Evolutionary conservation across 2,329 filamentous ascomycete genomes (phyloP).

Genomic region (Epichloe elymi): DNA sequence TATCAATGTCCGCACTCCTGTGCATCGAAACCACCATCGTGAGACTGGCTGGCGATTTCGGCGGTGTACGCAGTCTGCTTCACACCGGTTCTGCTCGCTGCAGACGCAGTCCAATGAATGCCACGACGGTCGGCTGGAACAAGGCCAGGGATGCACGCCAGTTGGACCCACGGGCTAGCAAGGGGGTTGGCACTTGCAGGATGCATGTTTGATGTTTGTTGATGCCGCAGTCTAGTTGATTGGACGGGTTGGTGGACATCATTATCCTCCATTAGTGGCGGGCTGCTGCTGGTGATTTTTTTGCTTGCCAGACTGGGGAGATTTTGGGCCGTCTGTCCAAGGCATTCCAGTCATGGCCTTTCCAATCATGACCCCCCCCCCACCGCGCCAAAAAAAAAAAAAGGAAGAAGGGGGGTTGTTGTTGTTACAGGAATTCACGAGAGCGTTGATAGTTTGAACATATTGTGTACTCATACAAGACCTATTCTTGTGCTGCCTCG

Average conservation of each 20-base stretch:
- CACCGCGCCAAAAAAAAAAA: too few relatives aligned
- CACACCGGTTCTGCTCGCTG: not conserved
- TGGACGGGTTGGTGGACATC: not conserved
- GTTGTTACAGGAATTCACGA: too few relatives aligned
- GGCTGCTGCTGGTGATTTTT: too few relatives aligned
- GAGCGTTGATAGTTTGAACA: not conserved
- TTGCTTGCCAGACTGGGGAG: too few relatives aligned
- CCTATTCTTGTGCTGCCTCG: conserved; percentile 11
- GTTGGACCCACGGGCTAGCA: conserved; percentile 5
- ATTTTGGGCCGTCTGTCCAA: too few relatives aligned
- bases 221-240: not conserved
- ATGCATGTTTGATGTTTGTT: conserved; percentile 1
- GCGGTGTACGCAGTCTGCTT: not conserved
- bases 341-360: too few relatives aligned
- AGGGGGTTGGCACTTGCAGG: conserved; percentile 16
- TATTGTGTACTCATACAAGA: conserved; percentile 15
- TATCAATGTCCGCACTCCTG: not conserved
- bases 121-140: conserved; percentile 24
- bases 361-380: too few relatives aligned
- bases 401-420: too few relatives aligned
- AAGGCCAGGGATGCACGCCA: conserved; percentile 14
- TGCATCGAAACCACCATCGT: not conserved
- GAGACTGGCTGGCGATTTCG: not conserved
- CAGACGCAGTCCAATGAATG: conserved; percentile 15
- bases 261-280: too few relatives aligned